Evolutionary conservation across 163 green algal genomes (phyloP), one percentile per base, ranked within the genome.

Genomic region (Scenedesmus sp.): DNA sequence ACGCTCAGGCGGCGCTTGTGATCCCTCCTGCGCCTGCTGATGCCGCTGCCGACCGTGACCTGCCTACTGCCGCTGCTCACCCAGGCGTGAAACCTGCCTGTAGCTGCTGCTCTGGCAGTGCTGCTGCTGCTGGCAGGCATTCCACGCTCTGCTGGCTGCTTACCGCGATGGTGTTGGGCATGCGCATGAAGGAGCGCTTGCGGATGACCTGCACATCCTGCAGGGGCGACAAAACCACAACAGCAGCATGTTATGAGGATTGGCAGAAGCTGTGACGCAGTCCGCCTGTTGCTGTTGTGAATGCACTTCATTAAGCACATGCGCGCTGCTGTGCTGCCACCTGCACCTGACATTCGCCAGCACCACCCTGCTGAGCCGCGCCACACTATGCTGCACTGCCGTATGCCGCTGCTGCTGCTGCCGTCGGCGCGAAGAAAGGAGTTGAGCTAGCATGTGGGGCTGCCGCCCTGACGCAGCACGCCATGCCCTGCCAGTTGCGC

Each of bases 111-210:
- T 87, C 54, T 52, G 70, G 83, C 82, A 18, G 55, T 10, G 46
- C 3, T 6, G 10, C 4, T 76, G 54, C 20, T 16, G 86, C n/a
- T 57, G 46, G 1, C 67, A 74, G 5, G 55, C 34, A 46, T 66
- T 52, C 12, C 54, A n/a, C n/a, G 60, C 59, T 46, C 34, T 46
- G 34, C 34, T 46, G 34, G 34, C 7, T 46, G 10, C 82, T 84
- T 56, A 93, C 90, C 67, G 70, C 90, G 26, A 93, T 93, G 52
- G 90, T 93, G 90, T 93, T 93, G 67, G 85, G 82, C 67, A 93
- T 66, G 46, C 74, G 15, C 83, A 93, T 85, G 56, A 93, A 67
- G 2, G 83, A 60, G 55, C 84, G 55, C 83, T 90, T 93, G 84
- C 90, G 83, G 12, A 93, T 82, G 26, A 93, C 83, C 16, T 26